Percentiles rank a stretch among this genome's conserved stretches.
These are phyloP conservation scores for Agrostemma githago DNA, from an alignment of 148 eudicot genomes.

Conservation along the genomic window DNA sequence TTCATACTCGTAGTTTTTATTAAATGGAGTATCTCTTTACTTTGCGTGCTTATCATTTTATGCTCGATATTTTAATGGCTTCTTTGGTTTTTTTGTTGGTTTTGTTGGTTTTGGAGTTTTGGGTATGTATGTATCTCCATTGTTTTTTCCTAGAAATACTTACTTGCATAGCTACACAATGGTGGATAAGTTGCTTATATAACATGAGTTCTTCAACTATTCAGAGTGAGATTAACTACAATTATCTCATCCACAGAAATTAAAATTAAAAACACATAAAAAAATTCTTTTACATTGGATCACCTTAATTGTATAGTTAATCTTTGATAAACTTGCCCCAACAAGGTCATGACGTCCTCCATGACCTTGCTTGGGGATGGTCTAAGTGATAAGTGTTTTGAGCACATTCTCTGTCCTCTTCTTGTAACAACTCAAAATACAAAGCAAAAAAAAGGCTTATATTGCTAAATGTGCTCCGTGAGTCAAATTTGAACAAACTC, in stretches of 20 bases:
- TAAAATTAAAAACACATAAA: neutral
- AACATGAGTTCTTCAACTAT: neutral
- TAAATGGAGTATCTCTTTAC: neutral
- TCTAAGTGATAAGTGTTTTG: too few relatives aligned
- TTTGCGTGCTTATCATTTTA: neutral
- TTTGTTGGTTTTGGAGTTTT: neutral
- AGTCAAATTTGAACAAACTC: too few relatives aligned
- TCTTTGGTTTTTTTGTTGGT: neutral
- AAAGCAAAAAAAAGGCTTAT: too few relatives aligned
- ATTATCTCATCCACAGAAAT: neutral
- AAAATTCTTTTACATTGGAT: neutral
- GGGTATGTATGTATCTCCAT: neutral
- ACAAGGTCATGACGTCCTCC: too few relatives aligned
- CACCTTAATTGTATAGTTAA: too few relatives aligned
- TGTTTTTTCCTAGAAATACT: neutral
- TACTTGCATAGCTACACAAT: neutral
- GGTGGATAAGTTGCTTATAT: neutral
- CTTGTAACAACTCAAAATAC: too few relatives aligned
- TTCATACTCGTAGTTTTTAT: conserved; percentile 16
- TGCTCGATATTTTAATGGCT: neutral
- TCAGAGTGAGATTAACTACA: conserved; percentile 7
- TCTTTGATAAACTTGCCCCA: too few relatives aligned
- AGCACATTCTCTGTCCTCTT: too few relatives aligned
- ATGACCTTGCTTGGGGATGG: too few relatives aligned
- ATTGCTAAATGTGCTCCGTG: too few relatives aligned